Evolutionary conservation across 495 filamentous ascomycete species (phyloP), one percentile per base, ranked within the genome.

Genomic region (Penicillium goetzii): DNA sequence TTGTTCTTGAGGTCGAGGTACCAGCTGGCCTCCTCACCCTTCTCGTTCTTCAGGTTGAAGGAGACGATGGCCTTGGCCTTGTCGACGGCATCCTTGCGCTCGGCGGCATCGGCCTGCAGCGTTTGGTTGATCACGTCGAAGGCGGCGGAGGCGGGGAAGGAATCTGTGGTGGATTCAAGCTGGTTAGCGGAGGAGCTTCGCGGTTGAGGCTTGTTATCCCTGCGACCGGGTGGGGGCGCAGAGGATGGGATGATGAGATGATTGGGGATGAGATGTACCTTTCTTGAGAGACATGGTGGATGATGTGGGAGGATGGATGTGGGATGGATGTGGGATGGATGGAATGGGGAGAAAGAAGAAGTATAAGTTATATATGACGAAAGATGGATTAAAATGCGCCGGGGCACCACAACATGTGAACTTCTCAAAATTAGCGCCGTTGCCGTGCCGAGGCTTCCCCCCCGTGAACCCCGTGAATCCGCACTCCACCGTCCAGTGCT

Each of bases 1-100:
- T 90, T 91, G 68, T 92, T 84, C 83, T 97, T 98, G 41, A 98
- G 84, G 77, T 99, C 95, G 71, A 99, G 93, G 81, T 94, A 84
- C 94, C 94, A 99, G 80, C 85, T 89, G 65, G 89, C 86, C 62
- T 86, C 87, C 78, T 91, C 84, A 61, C 90, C 92, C 23, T 83
- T 83, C 58, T 80, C 77, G 84, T 98, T 97, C 85, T 96, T 98
- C 61, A 99, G 78, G 57, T 85, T 91, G 81, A 99, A 98, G 36
- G 89, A 89, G 73, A 96, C 96, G 74, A 98, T 83, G 53, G 91
- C 92, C 70, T 89, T 90, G 74, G 87, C 92, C 71, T 91, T 85
- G 78, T 93, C 90, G 68, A 98, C 87, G 59, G 93, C 93, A 58
- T 92, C 88, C 80, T 96, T 91, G 69, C 89, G 88, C 78, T 91